phyloP scores from a whole-genome alignment of 202 grass and related monocot genomes.

The Carex sylvatica region DNA sequence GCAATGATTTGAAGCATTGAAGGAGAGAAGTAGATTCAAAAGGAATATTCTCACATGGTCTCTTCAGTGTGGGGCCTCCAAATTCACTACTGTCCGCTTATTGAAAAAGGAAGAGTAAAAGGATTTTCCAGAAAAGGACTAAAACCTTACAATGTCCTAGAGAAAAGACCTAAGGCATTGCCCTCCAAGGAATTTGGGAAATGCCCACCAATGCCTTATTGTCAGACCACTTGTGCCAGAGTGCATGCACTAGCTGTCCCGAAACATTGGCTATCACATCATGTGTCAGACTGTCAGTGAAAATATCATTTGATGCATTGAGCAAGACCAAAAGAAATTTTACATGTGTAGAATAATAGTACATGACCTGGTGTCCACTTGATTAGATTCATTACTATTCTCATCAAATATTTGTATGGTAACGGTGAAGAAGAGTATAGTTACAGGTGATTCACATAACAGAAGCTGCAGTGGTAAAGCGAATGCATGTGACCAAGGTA shows the following conservation, averaged over 20 bases:
- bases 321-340: not conserved
- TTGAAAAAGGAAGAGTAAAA: not conserved
- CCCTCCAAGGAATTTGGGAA: conserved; percentile 18
- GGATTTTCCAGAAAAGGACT: not conserved
- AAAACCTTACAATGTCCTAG: not conserved
- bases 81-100: not conserved
- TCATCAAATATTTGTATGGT: not conserved
- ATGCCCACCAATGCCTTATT: not conserved
- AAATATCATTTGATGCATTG: not conserved
- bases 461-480: not conserved
- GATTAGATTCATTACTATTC: not conserved
- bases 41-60: conserved; percentile 10
- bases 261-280: conserved; percentile 4
- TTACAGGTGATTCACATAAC: not conserved
- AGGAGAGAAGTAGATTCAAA: conserved; percentile 1
- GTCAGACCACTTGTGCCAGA: conserved; percentile 9
- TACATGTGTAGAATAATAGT: not conserved
- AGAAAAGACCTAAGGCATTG: not conserved
- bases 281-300: conserved; percentile 10
- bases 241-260: not conserved
- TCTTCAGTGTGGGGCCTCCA: not conserved
- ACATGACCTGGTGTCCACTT: not conserved
- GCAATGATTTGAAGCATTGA: conserved; percentile 7
- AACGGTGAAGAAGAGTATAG: not conserved
- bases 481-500: conserved; percentile 17